A percentile compares a stretch with the other conserved stretches of the same genome.
Conservation (phyloP, 2,329 filamentous ascomycete species). For the Cyphellophora attinorum region DNA sequence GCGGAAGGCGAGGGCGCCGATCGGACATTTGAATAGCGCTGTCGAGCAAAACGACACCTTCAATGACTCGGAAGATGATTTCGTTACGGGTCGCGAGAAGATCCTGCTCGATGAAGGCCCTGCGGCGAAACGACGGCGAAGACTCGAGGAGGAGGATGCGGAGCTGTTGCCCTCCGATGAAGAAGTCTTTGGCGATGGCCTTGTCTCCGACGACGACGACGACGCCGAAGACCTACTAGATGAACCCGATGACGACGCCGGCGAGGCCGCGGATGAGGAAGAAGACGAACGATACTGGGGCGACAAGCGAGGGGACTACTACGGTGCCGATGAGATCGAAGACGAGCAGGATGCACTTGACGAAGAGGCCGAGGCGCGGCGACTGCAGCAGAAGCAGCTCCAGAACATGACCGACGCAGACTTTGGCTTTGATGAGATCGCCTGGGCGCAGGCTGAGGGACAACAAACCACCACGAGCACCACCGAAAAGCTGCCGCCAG, state of each 20-base stretch:
- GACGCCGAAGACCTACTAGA: constrained; percentile 49
- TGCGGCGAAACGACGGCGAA: constrained; percentile 65
- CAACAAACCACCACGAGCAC: constrained; percentile 35
- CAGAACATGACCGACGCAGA: constrained; percentile 83
- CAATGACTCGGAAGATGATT: constrained; percentile 89
- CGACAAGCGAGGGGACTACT: constrained; percentile 79
- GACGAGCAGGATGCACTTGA: constrained; percentile 69
- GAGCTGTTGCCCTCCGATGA: constrained; percentile 52
- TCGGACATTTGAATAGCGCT: too few species aligned
- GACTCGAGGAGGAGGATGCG: constrained; percentile 51
- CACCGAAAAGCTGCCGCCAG: constrained; percentile 75
- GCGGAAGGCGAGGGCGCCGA: constrained; percentile 48
- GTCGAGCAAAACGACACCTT: constrained; percentile 76
- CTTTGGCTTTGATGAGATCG: constrained; percentile 83
- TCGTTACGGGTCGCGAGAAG: constrained; percentile 77
- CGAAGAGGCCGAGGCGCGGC: constrained; percentile 82
- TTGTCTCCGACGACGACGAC: constrained; percentile 36
- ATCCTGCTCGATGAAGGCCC: constrained; percentile 76
- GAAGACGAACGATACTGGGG: constrained; percentile 70
- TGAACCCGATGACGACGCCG: constrained; percentile 37
- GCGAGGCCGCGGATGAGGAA: constrained; percentile 23
- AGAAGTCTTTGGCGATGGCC: constrained; percentile 47
- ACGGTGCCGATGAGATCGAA: constrained; percentile 71
- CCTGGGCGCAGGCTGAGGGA: constrained; percentile 53
- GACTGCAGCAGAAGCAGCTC: constrained; percentile 83